A percentile compares a stretch with the other conserved stretches of the same genome.
Conservation (phyloP, 192 early-diverging fungal species). For the Radiomyces spectabilis region DNA sequence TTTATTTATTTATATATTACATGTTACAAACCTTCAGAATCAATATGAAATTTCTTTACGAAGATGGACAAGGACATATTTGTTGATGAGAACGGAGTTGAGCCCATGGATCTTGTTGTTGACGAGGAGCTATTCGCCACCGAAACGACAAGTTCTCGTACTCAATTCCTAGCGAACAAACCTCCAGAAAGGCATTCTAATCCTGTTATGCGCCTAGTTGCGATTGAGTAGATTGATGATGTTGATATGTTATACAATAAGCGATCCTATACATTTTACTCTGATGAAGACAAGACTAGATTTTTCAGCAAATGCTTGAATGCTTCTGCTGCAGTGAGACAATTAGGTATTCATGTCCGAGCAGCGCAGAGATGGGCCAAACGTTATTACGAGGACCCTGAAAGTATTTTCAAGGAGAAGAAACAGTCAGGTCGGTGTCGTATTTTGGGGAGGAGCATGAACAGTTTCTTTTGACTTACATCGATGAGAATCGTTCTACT, state of each 20-base stretch:
- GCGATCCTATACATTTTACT: not conserved
- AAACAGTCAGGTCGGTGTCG: slow-evolving; percentile 1
- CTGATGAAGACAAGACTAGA: not conserved
- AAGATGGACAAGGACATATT: slow-evolving; percentile 5
- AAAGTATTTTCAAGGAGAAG: slow-evolving; percentile 11
- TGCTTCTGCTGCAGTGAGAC: slow-evolving; percentile 5
- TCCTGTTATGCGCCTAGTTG: not conserved
- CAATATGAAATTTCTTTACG: slow-evolving; percentile 4
- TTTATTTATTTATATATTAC: no score
- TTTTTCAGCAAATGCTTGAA: not conserved
- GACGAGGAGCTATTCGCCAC: slow-evolving; percentile 6
- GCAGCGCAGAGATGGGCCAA: slow-evolving; percentile 8
- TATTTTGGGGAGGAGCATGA: slow-evolving; percentile 18
- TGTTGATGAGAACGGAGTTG: slow-evolving; percentile 3
- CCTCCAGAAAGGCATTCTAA: not conserved
- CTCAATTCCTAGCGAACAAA: slow-evolving; percentile 1
- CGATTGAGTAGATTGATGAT: not conserved
- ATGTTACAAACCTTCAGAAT: not conserved
- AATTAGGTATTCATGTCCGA: slow-evolving; percentile 8
- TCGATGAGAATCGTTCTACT: slow-evolving; percentile 13
- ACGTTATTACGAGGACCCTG: slow-evolving; percentile 10
- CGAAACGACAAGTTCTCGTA: slow-evolving; percentile 4
- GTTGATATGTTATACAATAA: slow-evolving; percentile 1
- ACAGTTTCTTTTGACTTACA: slow-evolving; percentile 1
- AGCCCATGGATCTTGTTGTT: slow-evolving; percentile 7